A percentile compares a stretch with the other conserved stretches of the same genome.
phyloP scores from a whole-genome alignment of 257 asterid genomes.

The Fraxinus americana region DNA sequence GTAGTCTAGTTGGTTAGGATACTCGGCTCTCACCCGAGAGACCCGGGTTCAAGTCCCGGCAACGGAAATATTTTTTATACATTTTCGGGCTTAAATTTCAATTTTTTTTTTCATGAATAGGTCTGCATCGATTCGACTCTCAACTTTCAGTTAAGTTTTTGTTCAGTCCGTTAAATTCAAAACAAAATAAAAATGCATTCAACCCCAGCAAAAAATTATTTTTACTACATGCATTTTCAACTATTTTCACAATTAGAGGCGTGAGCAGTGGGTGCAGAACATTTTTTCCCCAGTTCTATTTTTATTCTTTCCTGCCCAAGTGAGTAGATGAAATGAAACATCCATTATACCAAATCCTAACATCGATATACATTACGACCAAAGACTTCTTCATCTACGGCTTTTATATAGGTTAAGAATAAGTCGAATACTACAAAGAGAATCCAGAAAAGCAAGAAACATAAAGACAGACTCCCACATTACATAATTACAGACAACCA shows the following conservation, averaged over 20 bases:
- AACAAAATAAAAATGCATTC: background rate
- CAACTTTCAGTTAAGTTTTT: background rate
- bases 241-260: background rate
- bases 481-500: constrained; percentile 52
- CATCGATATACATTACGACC: background rate
- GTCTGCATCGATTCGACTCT: background rate
- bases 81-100: background rate
- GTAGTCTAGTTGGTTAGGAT: constrained; percentile 47
- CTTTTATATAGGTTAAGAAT: constrained; percentile 21
- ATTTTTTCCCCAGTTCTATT: background rate
- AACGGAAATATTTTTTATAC: background rate
- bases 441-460: constrained; percentile 3
- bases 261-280: too few relatives aligned
- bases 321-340: background rate
- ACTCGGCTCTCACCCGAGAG: constrained; percentile 58
- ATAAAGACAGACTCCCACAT: constrained; percentile 28
- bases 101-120: background rate
- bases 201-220: too few relatives aligned
- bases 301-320: background rate
- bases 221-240: too few relatives aligned
- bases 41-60: constrained; percentile 32
- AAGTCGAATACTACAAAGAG: constrained; percentile 22
- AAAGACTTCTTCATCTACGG: constrained; percentile 28
- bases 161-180: background rate
- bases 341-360: background rate